Percentiles rank a stretch among this genome's conserved stretches.
These are phyloP conservation scores for Starmerella bombicola DNA, from an alignment of 805 yeast genomes.

Conservation along the genomic window DNA sequence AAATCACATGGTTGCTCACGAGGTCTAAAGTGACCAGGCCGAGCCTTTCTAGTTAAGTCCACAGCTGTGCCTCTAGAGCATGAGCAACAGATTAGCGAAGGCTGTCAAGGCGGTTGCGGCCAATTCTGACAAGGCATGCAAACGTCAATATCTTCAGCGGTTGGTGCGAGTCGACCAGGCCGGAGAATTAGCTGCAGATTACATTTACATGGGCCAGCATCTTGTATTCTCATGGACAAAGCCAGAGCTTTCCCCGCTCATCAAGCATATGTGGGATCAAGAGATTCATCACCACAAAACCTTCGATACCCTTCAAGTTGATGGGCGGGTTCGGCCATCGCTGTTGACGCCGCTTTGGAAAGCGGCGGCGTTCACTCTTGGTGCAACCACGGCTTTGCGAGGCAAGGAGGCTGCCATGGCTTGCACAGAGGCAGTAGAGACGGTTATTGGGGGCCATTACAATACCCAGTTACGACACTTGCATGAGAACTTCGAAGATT, in stretches of 20 bases:
- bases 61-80: too few relatives aligned
- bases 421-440: slow-evolving; percentile 96
- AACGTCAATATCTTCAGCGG: slow-evolving; percentile 23
- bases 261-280: slow-evolving; percentile 97
- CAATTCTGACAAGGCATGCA: slow-evolving; percentile 19
- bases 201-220: slow-evolving; percentile 85
- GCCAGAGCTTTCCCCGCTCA: slow-evolving; percentile 65
- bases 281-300: slow-evolving; percentile 83
- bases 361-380: slow-evolving; percentile 75
- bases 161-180: slow-evolving; percentile 88
- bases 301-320: slow-evolving; percentile 62
- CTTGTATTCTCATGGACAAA: slow-evolving; percentile 54
- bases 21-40: too few relatives aligned
- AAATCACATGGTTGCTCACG: too few relatives aligned
- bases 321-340: slow-evolving; percentile 81
- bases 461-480: slow-evolving; percentile 76
- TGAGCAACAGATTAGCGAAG: slow-evolving; percentile 9
- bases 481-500: slow-evolving; percentile 48
- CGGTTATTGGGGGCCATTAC: slow-evolving; percentile 94
- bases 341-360: slow-evolving; percentile 88
- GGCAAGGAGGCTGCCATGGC: slow-evolving; percentile 99
- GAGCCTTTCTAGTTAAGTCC: too few relatives aligned
- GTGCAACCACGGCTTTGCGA: slow-evolving; percentile 70
- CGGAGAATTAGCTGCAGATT: slow-evolving; percentile 92
- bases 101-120: slow-evolving; percentile 24